Base-by-base conservation (phyloP, 371 early-diverging fungal species). In the Lichtheimia hyalospora region DNA sequence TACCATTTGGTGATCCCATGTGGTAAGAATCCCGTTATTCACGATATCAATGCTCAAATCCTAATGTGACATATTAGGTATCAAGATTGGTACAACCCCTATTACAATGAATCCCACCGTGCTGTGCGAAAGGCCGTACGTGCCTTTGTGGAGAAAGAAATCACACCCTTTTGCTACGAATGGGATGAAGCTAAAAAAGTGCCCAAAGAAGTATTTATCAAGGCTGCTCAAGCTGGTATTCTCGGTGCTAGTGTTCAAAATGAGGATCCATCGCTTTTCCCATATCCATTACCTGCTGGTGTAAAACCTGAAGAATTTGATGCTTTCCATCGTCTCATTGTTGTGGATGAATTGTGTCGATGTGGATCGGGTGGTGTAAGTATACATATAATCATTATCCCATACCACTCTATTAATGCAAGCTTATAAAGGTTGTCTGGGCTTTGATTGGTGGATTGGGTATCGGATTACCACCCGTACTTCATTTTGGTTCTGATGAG, bases 121-220 rank as follows among this genome's bases (percentile, higher is more conserved):
- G 71, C 74, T 23, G 66, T 93, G 10, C 86, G 94, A n/a, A 83
- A 83, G 41, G 70, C 52, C 20, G 73, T 92, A 21, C 86, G 95
- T 56, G 72, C 73, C 14, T 93, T 90, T 69, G 88, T 90, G 44
- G 92, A 92, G 23, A 83, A 83, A 54, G 90, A 95, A 63, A 76
- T 93, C 57, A 92, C 87, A 83, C 92, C 94, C 16, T 87, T 74
- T 70, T 82, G 84, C 58, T 84, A 87, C 67, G 91, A 92, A 67
- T 95, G 94, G 93, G 92, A 92, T 60, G 93, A 95, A 67, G 86
- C 84, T 56, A 93, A 92, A 67, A 66, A 81, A 42, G 75, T 92
- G 25, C 93, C 94, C 14, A 78, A 74, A 49, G 74, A 74, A 28
- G 55, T 93, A 6, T 90, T 87, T 64, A 73, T 72, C 53, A 88